Evolutionary conservation across 2,329 filamentous ascomycete species (phyloP), one percentile per base, ranked within the genome.

Genomic region (Beauveria sp.): DNA sequence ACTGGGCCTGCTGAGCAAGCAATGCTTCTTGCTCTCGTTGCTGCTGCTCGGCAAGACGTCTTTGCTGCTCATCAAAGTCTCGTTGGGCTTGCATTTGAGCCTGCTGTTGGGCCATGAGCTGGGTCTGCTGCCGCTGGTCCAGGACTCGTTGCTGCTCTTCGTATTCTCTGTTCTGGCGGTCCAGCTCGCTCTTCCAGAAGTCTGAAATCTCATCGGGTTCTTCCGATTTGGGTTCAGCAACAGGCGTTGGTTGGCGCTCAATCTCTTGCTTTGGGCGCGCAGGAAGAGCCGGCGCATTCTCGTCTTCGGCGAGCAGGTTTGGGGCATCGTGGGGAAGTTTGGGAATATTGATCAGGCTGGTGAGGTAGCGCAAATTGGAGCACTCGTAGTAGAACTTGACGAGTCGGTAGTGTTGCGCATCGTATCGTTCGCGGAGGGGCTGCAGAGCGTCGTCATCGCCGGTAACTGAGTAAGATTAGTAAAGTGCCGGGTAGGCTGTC

Each of bases 321-420:
- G 95, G 95, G 0, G 95, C 90, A 61, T 98, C 93, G 75, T 96
- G 91, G 0, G 95, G 93, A 56, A 99, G 83, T 74, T 97, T 98
- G 1, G 95, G 95, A 7, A 99, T 91, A 1, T 91, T 96, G 70
- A 99, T 98, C 57, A 99, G 81, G 70, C 92, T 96, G 16, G 95
- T 99, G 54, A 99, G 83, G 72, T 99, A 99, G 67, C 95, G 89
- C 60, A 99, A 82, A 74, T 98, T 99, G 12, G 95, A 97, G 76
- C 95, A 99, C 77, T 99, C 95, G 75, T 98, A 98, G 78, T 99
- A 99, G 77, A 98, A 99, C 71, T 96, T 95, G 71, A 96, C 90
- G 18, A 99, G 84, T 20, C 95, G 90, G 78, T 98, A 93, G 74
- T 99, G 95, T 71, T 98, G 95, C 16, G 95, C 92, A 73, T 97